These are phyloP conservation scores for Jacaranda copaia DNA, from an alignment of 257 asterid species.

Conservation along the genomic window DNA sequence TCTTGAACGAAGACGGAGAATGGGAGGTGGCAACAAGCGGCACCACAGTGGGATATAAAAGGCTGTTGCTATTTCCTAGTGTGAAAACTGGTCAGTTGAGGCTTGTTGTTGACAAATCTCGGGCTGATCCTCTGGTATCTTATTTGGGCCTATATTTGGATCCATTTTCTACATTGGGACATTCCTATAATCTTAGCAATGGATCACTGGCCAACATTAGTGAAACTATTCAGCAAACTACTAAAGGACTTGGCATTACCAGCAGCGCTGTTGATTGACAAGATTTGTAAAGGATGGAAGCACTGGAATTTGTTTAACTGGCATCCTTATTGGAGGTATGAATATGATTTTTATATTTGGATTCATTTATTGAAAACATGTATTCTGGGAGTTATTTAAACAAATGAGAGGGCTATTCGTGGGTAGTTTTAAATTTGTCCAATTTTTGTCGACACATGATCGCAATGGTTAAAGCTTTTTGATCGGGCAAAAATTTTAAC, in stretches of 20 bases:
- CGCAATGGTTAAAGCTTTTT: too few species aligned
- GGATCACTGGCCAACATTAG: slow-evolving; percentile 39
- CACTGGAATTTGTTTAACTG: too few species aligned
- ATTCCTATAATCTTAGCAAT: slow-evolving; percentile 31
- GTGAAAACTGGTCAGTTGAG: slow-evolving; percentile 56
- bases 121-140: slow-evolving; percentile 72
- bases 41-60: slow-evolving; percentile 89
- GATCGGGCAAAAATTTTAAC: too few species aligned
- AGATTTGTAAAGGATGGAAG: too few species aligned
- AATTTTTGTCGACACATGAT: too few species aligned
- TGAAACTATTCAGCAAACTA: slow-evolving; percentile 40
- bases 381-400: too few species aligned
- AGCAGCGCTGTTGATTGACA: too few species aligned
- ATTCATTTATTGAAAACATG: too few species aligned
- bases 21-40: slow-evolving; percentile 70
- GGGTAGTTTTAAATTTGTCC: too few species aligned
- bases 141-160: slow-evolving; percentile 73
- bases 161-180: slow-evolving; percentile 51
- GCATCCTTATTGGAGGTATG: too few species aligned
- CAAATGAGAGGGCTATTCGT: too few species aligned
- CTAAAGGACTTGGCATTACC: neutral
- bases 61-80: slow-evolving; percentile 63
- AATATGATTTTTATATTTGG: too few species aligned
- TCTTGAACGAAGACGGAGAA: slow-evolving; percentile 47
- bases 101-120: slow-evolving; percentile 62